Evolutionary conservation across 768 basidiomycete species (phyloP), one percentile per base, ranked within the genome.

Genomic region (Grammothele lineata): DNA sequence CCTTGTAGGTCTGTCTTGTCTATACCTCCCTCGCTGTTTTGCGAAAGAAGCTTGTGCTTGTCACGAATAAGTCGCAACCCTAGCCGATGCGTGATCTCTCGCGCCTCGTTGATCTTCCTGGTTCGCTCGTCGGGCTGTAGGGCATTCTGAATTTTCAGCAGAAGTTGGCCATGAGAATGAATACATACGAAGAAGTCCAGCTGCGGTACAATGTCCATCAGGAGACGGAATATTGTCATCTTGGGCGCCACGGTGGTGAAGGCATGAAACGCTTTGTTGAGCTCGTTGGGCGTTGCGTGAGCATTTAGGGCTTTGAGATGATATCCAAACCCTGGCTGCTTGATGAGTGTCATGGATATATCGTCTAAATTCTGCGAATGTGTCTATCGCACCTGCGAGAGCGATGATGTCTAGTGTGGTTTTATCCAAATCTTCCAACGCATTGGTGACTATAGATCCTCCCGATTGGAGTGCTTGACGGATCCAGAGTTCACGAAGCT

Each of bases 391-490:
- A 68, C 71, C 71, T 17, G 72, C 59, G 27, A 66, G 63, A 6
- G 71, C 72, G 17, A 74, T 72, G 34, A 72, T 58, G 43, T 73
- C 71, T 10, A 73, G 58, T 0, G 72, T 69, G 44, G 58, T 57
- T 47, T 52, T 62, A 42, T 53, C 60, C 12, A 72, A 44, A 64
- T 66, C 69, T 0, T 60, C 54, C 4, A 62, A 45, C 17, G 65
- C 54, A 27, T 74, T 64, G 12, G 69, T 54, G 9, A 56, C 55
- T 0, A 47, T 43, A 9, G 50, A 37, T 2, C 43, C 50, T 11
- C 46, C 56, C 18, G 36, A 57, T 6, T 23, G 19, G 5, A 35
- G 26, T 3, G 24, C 26, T 6, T 8, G 15, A 36, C 6, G 7
- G 8, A 8, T 9, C 55, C 55, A 56, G 4, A 38, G 8, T 4